Percentiles rank a stretch among this genome's conserved stretches.
phyloP scores from a whole-genome alignment of 2,329 filamentous ascomycete species.

The Fusarium multiceps region DNA sequence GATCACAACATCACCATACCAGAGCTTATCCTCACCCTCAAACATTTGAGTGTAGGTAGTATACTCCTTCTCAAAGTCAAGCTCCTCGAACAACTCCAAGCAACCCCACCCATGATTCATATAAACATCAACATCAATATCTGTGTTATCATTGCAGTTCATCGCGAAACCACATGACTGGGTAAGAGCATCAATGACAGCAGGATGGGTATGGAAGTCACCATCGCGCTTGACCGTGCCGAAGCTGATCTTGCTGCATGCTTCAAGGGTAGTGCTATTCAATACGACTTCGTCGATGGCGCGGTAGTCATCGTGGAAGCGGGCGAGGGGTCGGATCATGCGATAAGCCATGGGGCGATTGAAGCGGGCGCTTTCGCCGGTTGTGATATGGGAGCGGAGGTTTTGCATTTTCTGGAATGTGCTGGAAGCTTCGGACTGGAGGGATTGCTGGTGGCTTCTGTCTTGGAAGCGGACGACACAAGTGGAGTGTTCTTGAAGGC shows the following conservation, averaged over 20 bases:
- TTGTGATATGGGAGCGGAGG: slow-evolving; percentile 27
- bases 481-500: slow-evolving; percentile 23
- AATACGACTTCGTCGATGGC: slow-evolving; percentile 39
- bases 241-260: slow-evolving; percentile 31
- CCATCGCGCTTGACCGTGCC: slow-evolving; percentile 32
- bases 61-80: slow-evolving; percentile 39
- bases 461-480: slow-evolving; percentile 35
- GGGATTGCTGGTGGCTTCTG: slow-evolving; percentile 5
- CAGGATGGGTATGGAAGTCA: slow-evolving; percentile 35
- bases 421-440: neutral
- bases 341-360: slow-evolving; percentile 41
- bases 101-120: slow-evolving; percentile 42
- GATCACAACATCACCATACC: slow-evolving; percentile 63
- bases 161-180: slow-evolving; percentile 41
- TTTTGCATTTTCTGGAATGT: slow-evolving; percentile 23
- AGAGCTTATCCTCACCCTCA: slow-evolving; percentile 30
- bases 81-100: slow-evolving; percentile 31
- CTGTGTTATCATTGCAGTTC: slow-evolving; percentile 40
- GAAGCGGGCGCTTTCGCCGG: slow-evolving; percentile 31
- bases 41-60: slow-evolving; percentile 37
- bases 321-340: slow-evolving; percentile 35
- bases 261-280: slow-evolving; percentile 34
- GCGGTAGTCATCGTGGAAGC: slow-evolving; percentile 40
- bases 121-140: slow-evolving; percentile 34
- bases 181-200: slow-evolving; percentile 36